Evolutionary conservation across 225 moss, liverwort and hornwort species (phyloP), one percentile per base, ranked within the genome.

Genomic region (Sphagnum tenellum): DNA sequence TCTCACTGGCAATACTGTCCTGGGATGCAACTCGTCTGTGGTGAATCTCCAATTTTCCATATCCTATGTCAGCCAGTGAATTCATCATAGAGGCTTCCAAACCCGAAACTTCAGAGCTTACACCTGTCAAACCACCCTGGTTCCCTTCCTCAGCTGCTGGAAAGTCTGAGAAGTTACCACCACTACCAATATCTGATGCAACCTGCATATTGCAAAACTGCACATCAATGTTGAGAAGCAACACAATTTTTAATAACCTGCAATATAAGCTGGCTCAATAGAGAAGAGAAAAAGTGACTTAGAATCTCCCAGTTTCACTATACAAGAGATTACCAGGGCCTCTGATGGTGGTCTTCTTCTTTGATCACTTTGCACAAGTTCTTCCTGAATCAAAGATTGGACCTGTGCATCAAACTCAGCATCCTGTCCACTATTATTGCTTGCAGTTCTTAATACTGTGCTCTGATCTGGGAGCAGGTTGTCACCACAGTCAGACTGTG

Each of bases 1-100:
- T 71, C 67, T 86, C 86, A 67, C 83, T 86, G 11, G 76, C 65
- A 70, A 76, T 48, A 74, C 86, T 86, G 55, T 82, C 82, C 75
- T 82, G 76, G 57, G 86, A 86, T 65, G 65, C 57, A 67, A 63
- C 73, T 57, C 78, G 80, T 63, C 74, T 80, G 50, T 83, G 86
- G 11, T 73, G 77, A 69, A 75, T 61, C 55, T 69, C 78, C 47
- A 77, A 14, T 48, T 77, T 82, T 49, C 68, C 76, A 50, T 65
- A 49, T 12, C 70, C 74, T 56, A 70, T 66, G 67, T 64, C 65
- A 8, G 4, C 7, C 69, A 71, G 63, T 44, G 73, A 45, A 67
- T 70, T 65, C 29, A 29, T 29, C 29, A 29, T 29, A 29, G 29
- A 29, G 29, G 29, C 29, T 55, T 70, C 70, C 57, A 63, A 50